Base-by-base conservation (phyloP, 2,329 filamentous ascomycete genomes). In the Pseudopyrenochaeta lycopersici region DNA sequence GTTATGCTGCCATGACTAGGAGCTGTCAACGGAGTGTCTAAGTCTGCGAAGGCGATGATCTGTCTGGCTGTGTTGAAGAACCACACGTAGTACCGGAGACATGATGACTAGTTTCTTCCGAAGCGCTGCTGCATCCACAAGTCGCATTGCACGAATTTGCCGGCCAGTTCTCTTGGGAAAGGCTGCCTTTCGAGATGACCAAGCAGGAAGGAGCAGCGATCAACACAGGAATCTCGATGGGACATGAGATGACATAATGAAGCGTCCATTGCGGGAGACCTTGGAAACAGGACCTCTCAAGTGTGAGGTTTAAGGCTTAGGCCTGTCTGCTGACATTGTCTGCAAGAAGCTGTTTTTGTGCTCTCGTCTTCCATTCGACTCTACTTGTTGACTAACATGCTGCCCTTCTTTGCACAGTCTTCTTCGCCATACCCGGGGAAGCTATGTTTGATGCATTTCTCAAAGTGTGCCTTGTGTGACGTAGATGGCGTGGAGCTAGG, bases 251-350 rank as follows among this genome's bases (percentile, higher is more conserved):
- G 35, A 45, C 43, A 42, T 32, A 40, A 46, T 17, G 46, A 43
- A 59, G 42, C 32, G 43, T 50, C 50, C 52, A 27, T 41, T 55
- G 48, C 48, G 46, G 51, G 54, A 42, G 54, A 44, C 54, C 52
- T 50, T 62, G 44, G 47, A 46, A 58, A 62, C 49, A 65, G 74
- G 74, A 75, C 73, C 71, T 76, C 72, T 72, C 71, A 55, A 65
- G 71, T 72, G 72, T 74, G 74, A 75, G 72, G 68, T 64, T 76
- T 73, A 76, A 76, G 73, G 75, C 64, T 60, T 73, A 66, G 75
- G 59, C 74, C 73, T 77, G 72, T 76, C 74, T 57, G 64, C 66
- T 49, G 42, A 59, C 36, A 56, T 57, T 44, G 56, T 39, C 49
- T 57, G 59, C 55, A 58, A 48, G 44, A 40, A 48, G 56, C 48